phyloP scores from a whole-genome alignment of 2,329 filamentous ascomycete genomes.

The Phaeomoniella chlamydospora region DNA sequence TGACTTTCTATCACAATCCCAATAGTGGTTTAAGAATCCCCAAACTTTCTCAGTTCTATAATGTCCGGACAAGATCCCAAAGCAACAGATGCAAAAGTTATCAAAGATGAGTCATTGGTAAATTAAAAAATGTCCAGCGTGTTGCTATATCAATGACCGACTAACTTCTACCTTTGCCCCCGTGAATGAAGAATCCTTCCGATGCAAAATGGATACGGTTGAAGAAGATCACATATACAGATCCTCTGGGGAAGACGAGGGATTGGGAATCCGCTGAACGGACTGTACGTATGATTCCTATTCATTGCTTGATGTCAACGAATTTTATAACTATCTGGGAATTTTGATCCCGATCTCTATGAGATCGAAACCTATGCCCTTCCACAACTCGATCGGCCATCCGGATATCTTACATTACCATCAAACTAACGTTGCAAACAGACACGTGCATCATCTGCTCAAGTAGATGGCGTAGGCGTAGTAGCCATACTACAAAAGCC shows the following conservation, averaged over 20 bases:
- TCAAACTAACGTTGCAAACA: not conserved
- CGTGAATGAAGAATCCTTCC: not conserved
- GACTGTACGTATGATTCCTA: no score
- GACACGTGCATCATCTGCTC: not conserved
- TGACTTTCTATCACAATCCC: no score
- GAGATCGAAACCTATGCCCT: no score
- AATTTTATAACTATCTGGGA: no score
- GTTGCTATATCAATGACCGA: not conserved
- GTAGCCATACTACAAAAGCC: not conserved
- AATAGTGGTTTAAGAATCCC: no score
- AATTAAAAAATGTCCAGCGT: no score
- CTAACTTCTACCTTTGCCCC: not conserved
- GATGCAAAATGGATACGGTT: not conserved
- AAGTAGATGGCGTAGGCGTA: not conserved
- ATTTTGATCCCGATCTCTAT: no score
- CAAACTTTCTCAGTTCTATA: no score
- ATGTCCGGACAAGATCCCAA: conserved; percentile 1
- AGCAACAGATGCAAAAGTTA: not conserved
- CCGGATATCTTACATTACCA: no score
- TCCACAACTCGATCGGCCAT: no score
- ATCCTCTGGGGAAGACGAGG: not conserved
- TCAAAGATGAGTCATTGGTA: not conserved
- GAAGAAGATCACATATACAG: not conserved
- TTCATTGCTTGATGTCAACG: no score
- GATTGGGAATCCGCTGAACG: not conserved